Conservation (phyloP, 2,329 filamentous ascomycete species). For the Sordariomycetes sp. region DNA sequence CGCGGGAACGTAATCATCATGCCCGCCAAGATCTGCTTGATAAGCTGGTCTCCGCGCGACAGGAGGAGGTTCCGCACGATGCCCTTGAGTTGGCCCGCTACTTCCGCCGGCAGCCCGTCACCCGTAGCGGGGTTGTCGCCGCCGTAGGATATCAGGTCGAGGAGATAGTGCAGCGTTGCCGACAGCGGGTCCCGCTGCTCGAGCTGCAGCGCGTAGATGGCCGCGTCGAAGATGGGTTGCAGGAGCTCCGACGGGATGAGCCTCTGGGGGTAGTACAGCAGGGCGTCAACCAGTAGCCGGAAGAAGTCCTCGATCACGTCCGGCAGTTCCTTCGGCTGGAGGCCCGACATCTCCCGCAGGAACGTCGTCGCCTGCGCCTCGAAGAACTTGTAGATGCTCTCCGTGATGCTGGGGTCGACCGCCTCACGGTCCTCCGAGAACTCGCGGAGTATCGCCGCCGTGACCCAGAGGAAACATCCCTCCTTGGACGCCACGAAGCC, state of each 20-base stretch:
- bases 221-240: slow-evolving; percentile 75
- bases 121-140: slow-evolving; percentile 61
- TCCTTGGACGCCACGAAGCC: slow-evolving; percentile 82
- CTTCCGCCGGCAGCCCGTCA: slow-evolving; percentile 41
- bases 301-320: slow-evolving; percentile 94
- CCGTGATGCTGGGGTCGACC: slow-evolving; percentile 70
- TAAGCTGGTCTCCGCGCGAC: slow-evolving; percentile 63
- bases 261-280: slow-evolving; percentile 83
- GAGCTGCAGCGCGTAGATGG: slow-evolving; percentile 73
- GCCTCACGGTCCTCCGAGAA: slow-evolving; percentile 86
- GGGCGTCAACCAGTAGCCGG: slow-evolving; percentile 79
- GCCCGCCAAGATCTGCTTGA: slow-evolving; percentile 84
- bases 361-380: slow-evolving; percentile 88
- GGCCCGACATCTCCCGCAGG: slow-evolving; percentile 76
- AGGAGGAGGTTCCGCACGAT: slow-evolving; percentile 64
- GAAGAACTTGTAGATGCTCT: slow-evolving; percentile 89
- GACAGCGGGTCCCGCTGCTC: slow-evolving; percentile 88
- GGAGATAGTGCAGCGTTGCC: slow-evolving; percentile 84
- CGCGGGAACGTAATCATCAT: slow-evolving; percentile 99
- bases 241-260: slow-evolving; percentile 72
- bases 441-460: slow-evolving; percentile 85
- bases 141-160: slow-evolving; percentile 84
- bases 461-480: slow-evolving; percentile 98
- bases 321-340: slow-evolving; percentile 64
- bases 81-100: slow-evolving; percentile 58